Evolutionary conservation across 768 basidiomycete genomes (phyloP).

Genomic region (Leccinum subtestaceum): DNA sequence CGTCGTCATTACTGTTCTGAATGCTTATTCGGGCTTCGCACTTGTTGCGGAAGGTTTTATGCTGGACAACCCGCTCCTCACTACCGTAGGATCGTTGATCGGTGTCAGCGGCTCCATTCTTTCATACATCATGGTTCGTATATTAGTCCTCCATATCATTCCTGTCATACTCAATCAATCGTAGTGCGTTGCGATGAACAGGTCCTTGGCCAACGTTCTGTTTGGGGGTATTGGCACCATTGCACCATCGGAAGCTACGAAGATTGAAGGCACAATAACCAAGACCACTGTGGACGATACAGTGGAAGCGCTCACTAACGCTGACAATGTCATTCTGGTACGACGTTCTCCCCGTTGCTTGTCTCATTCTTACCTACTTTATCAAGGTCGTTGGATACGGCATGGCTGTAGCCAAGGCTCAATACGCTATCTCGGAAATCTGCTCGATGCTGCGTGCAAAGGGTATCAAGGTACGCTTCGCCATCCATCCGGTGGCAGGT

Average conservation of each 20-base stretch:
- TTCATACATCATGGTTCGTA: slow-evolving; percentile 84
- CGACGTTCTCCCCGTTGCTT: slow-evolving; percentile 1
- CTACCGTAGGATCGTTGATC: slow-evolving; percentile 82
- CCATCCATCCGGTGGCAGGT: slow-evolving; percentile 88
- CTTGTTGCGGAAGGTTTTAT: slow-evolving; percentile 92
- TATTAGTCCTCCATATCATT: not conserved
- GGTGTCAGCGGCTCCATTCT: slow-evolving; percentile 90
- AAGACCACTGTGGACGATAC: slow-evolving; percentile 79
- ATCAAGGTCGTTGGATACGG: slow-evolving; percentile 78
- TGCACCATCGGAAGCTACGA: slow-evolving; percentile 53
- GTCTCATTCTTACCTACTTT: slow-evolving; percentile 6
- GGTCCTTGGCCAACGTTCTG: slow-evolving; percentile 79
- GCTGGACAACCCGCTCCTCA: slow-evolving; percentile 82
- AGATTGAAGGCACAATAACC: slow-evolving; percentile 82
- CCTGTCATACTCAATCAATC: slow-evolving; percentile 3
- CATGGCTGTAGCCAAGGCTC: slow-evolving; percentile 91
- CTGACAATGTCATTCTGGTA: slow-evolving; percentile 82
- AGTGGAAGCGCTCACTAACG: slow-evolving; percentile 71
- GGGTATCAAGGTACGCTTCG: slow-evolving; percentile 79
- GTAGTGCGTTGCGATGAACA: slow-evolving; percentile 91
- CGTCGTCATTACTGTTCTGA: slow-evolving; percentile 87
- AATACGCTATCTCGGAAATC: slow-evolving; percentile 77
- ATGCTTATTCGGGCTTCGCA: slow-evolving; percentile 89
- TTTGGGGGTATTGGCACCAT: slow-evolving; percentile 80
- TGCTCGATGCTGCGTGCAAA: slow-evolving; percentile 67